A percentile compares a stretch with the other conserved stretches of the same genome.
Conservation (phyloP, 768 basidiomycete species). For the Podaxis sp. region DNA sequence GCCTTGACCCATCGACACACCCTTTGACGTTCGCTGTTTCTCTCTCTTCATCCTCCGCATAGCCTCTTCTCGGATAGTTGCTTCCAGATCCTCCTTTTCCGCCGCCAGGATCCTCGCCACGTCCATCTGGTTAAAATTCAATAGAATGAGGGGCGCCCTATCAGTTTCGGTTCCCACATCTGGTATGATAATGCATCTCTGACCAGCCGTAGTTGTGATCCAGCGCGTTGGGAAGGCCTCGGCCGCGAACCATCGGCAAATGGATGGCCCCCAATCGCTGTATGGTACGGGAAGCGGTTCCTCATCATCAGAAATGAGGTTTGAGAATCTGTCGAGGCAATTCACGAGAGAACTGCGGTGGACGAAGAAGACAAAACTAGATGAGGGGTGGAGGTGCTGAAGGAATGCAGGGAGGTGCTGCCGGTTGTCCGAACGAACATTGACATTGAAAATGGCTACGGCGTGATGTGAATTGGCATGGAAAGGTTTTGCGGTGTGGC, state of each 20-base stretch:
- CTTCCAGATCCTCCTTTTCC: conserved; percentile 5
- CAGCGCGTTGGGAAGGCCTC: conserved; percentile 32
- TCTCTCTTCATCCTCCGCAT: not conserved
- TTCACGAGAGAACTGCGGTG: conserved; percentile 26
- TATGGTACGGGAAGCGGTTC: conserved; percentile 23
- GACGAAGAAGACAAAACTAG: conserved; percentile 33
- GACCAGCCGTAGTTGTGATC: conserved; percentile 39
- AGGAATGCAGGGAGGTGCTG: not conserved
- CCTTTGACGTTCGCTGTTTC: not conserved
- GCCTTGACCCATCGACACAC: not conserved
- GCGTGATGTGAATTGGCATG: conserved; percentile 24
- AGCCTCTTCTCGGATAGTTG: not conserved
- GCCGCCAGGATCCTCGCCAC: conserved; percentile 17
- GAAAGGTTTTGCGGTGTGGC: conserved; percentile 19
- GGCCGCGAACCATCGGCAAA: conserved; percentile 33
- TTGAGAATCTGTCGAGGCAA: conserved; percentile 10
- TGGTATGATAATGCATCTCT: conserved; percentile 29
- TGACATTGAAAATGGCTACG: conserved; percentile 35
- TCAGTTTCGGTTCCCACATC: conserved; percentile 7
- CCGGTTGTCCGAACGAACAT: conserved; percentile 14
- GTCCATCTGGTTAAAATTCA: conserved; percentile 30
- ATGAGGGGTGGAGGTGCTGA: conserved; percentile 5
- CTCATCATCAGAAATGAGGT: not conserved
- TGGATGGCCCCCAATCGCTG: conserved; percentile 32
- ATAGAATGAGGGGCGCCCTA: conserved; percentile 18